Conservation (phyloP, 805 yeast genomes). For the Clavispora phyllophila region DNA sequence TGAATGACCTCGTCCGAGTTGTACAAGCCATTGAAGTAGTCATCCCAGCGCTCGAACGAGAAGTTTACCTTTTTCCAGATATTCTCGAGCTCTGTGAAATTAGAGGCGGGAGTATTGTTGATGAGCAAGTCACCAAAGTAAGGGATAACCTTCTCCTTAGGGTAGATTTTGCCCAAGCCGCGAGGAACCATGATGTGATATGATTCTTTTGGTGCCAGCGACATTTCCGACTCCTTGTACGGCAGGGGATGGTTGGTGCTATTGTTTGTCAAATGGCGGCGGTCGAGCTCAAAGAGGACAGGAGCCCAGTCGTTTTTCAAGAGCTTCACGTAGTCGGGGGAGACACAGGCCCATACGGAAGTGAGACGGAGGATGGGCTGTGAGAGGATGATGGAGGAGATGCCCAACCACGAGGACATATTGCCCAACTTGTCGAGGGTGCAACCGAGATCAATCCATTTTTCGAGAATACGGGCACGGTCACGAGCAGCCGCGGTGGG, state of each 20-base stretch:
- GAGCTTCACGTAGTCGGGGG: conserved; percentile 51
- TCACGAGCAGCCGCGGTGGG: conserved; percentile 25
- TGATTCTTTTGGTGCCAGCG: conserved; percentile 32
- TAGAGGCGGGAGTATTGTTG: conserved; percentile 25
- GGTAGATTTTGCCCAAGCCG: conserved; percentile 72
- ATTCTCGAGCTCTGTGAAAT: conserved; percentile 54
- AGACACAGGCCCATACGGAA: conserved; percentile 70
- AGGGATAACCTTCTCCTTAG: conserved; percentile 77
- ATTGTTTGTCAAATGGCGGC: conserved; percentile 51
- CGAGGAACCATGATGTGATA: conserved; percentile 81
- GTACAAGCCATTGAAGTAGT: conserved; percentile 48
- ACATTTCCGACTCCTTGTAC: conserved; percentile 4
- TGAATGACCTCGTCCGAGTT: conserved; percentile 38
- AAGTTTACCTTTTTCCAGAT: conserved; percentile 63
- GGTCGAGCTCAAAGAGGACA: conserved; percentile 81
- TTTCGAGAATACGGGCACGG: conserved; percentile 64
- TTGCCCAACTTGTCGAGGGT: conserved; percentile 76
- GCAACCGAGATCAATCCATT: conserved; percentile 85
- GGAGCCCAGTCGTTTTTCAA: conserved; percentile 88
- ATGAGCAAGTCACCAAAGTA: conserved; percentile 84
- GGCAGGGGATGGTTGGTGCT: conserved; percentile 4
- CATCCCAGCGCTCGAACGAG: conserved; percentile 81
- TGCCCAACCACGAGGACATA: conserved; percentile 91
- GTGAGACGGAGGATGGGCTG: conserved; percentile 72
- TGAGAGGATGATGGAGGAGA: conserved; percentile 78